phyloP scores from a whole-genome alignment of 805 yeast genomes.

The Vanderwaltozyma tropicalis region DNA sequence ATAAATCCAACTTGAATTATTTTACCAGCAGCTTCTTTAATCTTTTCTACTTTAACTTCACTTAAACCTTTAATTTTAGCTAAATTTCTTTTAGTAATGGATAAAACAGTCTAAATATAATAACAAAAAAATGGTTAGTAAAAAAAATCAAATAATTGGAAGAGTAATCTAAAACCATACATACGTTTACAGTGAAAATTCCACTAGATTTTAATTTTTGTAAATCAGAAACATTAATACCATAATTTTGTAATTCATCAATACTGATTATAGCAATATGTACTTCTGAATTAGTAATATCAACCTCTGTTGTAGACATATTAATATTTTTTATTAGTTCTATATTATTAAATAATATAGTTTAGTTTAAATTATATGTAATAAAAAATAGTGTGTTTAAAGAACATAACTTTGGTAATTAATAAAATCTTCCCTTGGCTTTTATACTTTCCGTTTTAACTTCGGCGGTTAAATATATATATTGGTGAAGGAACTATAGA shows the following conservation, averaged over 20 bases:
- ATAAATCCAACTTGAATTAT: conserved; percentile 59
- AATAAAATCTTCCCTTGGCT: too few species aligned
- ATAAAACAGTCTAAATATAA: conserved; percentile 36
- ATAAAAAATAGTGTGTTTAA: too few species aligned
- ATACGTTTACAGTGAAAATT: conserved; percentile 53
- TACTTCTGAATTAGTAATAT: conserved; percentile 15
- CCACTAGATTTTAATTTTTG: conserved; percentile 59
- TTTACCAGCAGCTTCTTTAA: conserved; percentile 63
- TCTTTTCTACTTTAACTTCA: conserved; percentile 69
- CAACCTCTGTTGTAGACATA: conserved; percentile 10
- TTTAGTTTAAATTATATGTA: too few species aligned
- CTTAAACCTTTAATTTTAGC: conserved; percentile 60
- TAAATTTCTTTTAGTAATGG: conserved; percentile 56
- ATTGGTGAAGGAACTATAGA: too few species aligned
- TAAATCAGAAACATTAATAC: conserved; percentile 64
- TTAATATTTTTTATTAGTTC: too few species aligned
- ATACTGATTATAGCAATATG: conserved; percentile 27
- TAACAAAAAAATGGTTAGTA: background rate
- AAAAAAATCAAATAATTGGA: too few species aligned
- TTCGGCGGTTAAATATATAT: too few species aligned
- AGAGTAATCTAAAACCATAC: conserved; percentile 13
- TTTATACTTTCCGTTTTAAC: too few species aligned
- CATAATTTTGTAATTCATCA: conserved; percentile 51
- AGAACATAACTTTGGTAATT: too few species aligned
- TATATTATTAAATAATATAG: too few species aligned